Percentiles rank a stretch among this genome's conserved stretches.
Conservation (phyloP, 306 rosid genomes). For the Acacia confusa region DNA sequence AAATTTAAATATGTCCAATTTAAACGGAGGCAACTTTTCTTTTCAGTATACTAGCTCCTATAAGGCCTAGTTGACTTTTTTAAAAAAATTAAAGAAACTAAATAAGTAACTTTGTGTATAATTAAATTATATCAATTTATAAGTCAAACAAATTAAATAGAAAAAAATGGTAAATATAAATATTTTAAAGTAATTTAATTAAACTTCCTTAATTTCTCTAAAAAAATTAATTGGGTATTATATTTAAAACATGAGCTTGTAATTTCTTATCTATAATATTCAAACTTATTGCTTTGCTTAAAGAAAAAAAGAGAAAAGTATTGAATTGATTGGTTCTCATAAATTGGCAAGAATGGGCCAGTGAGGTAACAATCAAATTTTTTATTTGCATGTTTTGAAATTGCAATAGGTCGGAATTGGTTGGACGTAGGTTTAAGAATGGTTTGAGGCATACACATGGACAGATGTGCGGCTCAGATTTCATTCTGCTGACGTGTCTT, state of each 20-base stretch:
- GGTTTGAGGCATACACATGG: neutral
- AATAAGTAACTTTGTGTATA: too few species aligned
- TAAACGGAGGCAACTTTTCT: neutral
- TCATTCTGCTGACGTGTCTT: neutral
- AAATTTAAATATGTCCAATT: neutral
- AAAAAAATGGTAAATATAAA: too few species aligned
- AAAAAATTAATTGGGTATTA: too few species aligned
- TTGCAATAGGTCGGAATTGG: neutral
- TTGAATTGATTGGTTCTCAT: neutral
- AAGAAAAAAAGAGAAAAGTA: too few species aligned
- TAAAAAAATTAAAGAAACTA: too few species aligned
- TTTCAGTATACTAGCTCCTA: too few species aligned
- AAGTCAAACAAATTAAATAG: too few species aligned
- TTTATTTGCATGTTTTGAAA: neutral
- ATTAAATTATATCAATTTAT: too few species aligned
- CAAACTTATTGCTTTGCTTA: neutral
- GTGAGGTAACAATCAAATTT: neutral
- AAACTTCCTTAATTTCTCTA: too few species aligned
- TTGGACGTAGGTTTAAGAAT: conserved; percentile 22
- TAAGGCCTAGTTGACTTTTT: too few species aligned
- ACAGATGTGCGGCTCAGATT: neutral
- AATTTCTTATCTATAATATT: neutral
- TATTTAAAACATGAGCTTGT: too few species aligned
- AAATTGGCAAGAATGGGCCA: neutral
- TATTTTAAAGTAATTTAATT: too few species aligned